phyloP scores from a whole-genome alignment of 805 yeast species.

The Clavispora santaluciae region DNA sequence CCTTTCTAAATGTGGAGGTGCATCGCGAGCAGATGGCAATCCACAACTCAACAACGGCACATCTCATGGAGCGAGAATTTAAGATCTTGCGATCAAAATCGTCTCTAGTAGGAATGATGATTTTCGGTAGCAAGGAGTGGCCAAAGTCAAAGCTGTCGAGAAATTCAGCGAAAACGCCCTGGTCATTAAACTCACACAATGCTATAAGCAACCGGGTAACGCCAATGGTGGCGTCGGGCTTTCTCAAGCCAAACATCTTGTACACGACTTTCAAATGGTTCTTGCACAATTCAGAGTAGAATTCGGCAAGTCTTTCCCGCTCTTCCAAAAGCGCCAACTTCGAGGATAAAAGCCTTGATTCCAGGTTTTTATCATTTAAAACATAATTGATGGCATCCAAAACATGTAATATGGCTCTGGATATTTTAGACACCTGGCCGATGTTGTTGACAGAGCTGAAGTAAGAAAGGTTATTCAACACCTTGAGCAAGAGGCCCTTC shows the following conservation, averaged over 20 bases:
- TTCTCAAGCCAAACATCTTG: conserved; percentile 56
- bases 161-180: conserved; percentile 52
- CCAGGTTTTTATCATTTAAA: conserved; percentile 13
- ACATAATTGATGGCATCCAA: conserved; percentile 23
- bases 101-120: conserved; percentile 45
- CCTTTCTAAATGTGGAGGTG: conserved; percentile 59
- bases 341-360: conserved; percentile 7
- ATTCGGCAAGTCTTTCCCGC: conserved; percentile 19
- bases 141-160: conserved; percentile 65
- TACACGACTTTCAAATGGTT: conserved; percentile 60
- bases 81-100: conserved; percentile 35
- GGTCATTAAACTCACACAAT: conserved; percentile 46
- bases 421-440: conserved; percentile 40
- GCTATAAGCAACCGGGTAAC: conserved; percentile 52
- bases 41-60: conserved; percentile 59
- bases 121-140: conserved; percentile 54
- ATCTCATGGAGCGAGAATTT: conserved; percentile 46
- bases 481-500: conserved; percentile 21
- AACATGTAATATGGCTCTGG: conserved; percentile 29
- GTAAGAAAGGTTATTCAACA: conserved; percentile 40
- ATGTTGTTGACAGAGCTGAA: conserved; percentile 49
- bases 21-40: conserved; percentile 40
- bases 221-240: conserved; percentile 59
- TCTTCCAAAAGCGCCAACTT: conserved; percentile 14
- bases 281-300: conserved; percentile 50